Base-by-base conservation (phyloP, 2,329 filamentous ascomycete genomes). In the Fusarium globosum region DNA sequence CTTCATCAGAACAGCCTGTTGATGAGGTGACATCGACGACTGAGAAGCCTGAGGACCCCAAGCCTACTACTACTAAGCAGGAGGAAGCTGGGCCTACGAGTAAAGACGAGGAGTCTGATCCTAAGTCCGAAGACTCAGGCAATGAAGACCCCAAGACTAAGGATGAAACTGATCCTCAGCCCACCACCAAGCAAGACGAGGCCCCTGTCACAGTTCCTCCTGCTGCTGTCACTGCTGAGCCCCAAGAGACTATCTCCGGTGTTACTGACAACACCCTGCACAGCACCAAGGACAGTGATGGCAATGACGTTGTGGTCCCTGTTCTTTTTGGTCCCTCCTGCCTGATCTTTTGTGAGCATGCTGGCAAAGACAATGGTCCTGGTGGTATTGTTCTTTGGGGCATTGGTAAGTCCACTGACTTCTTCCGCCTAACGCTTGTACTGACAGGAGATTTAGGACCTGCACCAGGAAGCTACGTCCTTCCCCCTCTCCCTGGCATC, bases 381-480 rank as follows among this genome's bases (percentile, higher is more conserved):
- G 60, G 60, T 2, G 48, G 57, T 11, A 61, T 61, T 18, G 57
- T 64, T 6, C 61, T 64, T 20, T 64, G 55, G 61, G 61, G 61
- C 3, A 61, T 64, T 28, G 55, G 60, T 59, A 23, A 45, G 60
- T 39, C 16, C 6, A 5, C 7, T 7, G 10, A 23, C 6, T 4
- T 20, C 6, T 18, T 26, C 10, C 5, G 2, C 23, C 4, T 0
- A 7, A 9, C 0, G 1, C 0, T 16, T 7, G 6, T 30, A 43
- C 41, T 62, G 2, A 62, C 10, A 14, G 4, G 12, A 36, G n/a
- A 4, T 7, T 23, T 38, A 62, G 60, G 55, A 7, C 55, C 55
- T 13, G 55, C 61, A 23, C 55, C 61, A 1, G 55, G 61, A 46
- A 64, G 43, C 55, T 64, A 64, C 7, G 3, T 61, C 28, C 55